These are phyloP conservation scores for Saccharomycopsis vini DNA, from an alignment of 805 yeast species.

Conservation along the genomic window DNA sequence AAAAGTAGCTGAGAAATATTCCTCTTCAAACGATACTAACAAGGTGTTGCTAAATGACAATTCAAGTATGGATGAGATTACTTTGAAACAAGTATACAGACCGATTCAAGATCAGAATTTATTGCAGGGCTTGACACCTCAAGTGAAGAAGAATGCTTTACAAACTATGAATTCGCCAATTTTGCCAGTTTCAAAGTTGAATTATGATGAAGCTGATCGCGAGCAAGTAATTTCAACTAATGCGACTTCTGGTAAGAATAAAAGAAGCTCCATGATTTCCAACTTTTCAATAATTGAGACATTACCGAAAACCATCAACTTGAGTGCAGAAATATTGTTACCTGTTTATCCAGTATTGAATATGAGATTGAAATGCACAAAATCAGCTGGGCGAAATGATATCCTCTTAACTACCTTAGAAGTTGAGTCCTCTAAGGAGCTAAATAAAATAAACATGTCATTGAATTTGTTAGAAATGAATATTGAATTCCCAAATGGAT, in stretches of 20 bases:
- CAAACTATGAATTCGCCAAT: slow-evolving; percentile 6
- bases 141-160: slow-evolving; percentile 1
- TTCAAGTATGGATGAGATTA: slow-evolving; percentile 15
- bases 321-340: slow-evolving; percentile 17
- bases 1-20: slow-evolving; percentile 8
- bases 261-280: slow-evolving; percentile 9
- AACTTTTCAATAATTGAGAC: slow-evolving; percentile 2
- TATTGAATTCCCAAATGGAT: slow-evolving; percentile 21
- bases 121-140: slow-evolving; percentile 17
- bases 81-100: slow-evolving; percentile 10
- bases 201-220: too few relatives aligned
- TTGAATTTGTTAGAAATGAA: slow-evolving; percentile 20
- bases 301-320: slow-evolving; percentile 9
- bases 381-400: slow-evolving; percentile 38
- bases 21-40: not conserved
- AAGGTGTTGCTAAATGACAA: slow-evolving; percentile 15
- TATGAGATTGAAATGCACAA: slow-evolving; percentile 33
- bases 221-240: not conserved
- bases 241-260: not conserved
- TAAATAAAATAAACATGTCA: slow-evolving; percentile 19
- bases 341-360: slow-evolving; percentile 27
- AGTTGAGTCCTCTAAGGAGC: slow-evolving; percentile 33
- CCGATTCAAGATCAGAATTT: slow-evolving; percentile 13
- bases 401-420: slow-evolving; percentile 32
- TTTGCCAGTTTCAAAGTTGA: slow-evolving; percentile 4